Base-by-base conservation (phyloP, 2,329 filamentous ascomycete genomes). In the Aspergillus jensenii region DNA sequence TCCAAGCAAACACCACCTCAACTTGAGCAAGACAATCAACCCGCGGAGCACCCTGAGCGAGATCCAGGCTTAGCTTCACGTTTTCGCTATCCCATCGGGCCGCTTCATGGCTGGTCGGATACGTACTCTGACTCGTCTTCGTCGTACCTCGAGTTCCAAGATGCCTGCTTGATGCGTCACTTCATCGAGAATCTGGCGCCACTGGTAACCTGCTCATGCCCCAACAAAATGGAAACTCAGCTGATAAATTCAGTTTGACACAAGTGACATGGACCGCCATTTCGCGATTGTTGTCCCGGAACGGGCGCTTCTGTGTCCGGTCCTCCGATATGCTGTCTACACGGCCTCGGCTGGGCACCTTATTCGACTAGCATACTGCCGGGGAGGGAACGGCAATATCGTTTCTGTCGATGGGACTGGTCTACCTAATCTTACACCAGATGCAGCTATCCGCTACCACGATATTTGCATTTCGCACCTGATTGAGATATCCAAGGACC, bases 401-500 rank as follows among this genome's bases (percentile, higher is more conserved):
- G 21, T 33, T 3, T 6, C 31, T n/a, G 15, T 52, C 4, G 49
- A 52, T 19, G 23, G 40, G 15, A 44, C 27, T 1, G 3, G 27
- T 1, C 27, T 31, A 4, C 33, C 33, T 2, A 35, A 52, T 6
- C 37, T 52, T 3, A 44, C 45, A 9, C n/a, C 12, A 8, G 55
- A 43, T 15, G 39, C 55, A 0, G 58, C 50, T 8, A 54, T 57
- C n/a, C 21, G 35, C 3, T 60, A 60, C 19, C 58, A 58, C 45
- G 46, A 51, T 31, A 51, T 50, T 3, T 60, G 55, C 23, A 58
- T 60, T 9, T 50, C 54, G 6, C 39, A 69, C 41, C 58, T 71
- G 12, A 63, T 70, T 39, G 63, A 65, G 44, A 53, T 72, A 17
- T 70, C 67, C 1, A 66, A 59, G 39, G 73, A 77, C 33, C 63